Percentiles rank a stretch among this genome's conserved stretches.
phyloP scores from a whole-genome alignment of 2,329 filamentous ascomycete species.

The Cercospora brassicicola region DNA sequence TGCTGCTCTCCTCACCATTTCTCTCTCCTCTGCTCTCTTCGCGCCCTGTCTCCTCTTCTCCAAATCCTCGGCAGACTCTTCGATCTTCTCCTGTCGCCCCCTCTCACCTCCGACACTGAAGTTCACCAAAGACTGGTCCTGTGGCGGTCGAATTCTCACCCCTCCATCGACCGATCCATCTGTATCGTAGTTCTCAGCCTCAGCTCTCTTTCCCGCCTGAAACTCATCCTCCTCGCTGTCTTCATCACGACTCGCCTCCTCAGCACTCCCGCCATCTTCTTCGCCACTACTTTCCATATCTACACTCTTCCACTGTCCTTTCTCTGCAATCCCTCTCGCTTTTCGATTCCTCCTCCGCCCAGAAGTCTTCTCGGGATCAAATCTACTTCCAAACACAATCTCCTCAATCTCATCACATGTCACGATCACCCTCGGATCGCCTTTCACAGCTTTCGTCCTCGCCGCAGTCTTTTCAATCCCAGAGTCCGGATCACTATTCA shows the following conservation, averaged over 20 bases:
- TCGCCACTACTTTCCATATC: conserved; percentile 43
- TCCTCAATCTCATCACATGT: conserved; percentile 54
- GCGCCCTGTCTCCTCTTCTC: conserved; percentile 54
- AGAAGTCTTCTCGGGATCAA: conserved; percentile 49
- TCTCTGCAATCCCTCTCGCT: conserved; percentile 43
- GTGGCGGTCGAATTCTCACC: conserved; percentile 41
- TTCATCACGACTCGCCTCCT: too few relatives aligned
- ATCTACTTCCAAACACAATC: conserved; percentile 50
- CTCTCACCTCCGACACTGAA: conserved; percentile 58
- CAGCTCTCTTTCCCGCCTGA: too few relatives aligned
- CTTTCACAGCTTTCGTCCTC: conserved; percentile 46
- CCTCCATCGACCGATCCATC: conserved; percentile 24
- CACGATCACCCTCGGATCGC: conserved; percentile 54
- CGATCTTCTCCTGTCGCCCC: conserved; percentile 53
- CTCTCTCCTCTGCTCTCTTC: conserved; percentile 51
- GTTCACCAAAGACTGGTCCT: conserved; percentile 54
- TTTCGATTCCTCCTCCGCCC: conserved; percentile 51
- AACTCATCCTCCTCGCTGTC: too few relatives aligned
- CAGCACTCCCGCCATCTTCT: too few relatives aligned
- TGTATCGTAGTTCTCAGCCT: neutral
- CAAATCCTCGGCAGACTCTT: conserved; percentile 55
- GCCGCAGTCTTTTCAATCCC: conserved; percentile 38
- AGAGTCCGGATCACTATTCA: conserved; percentile 40
- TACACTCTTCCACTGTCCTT: conserved; percentile 45
- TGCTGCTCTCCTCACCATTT: conserved; percentile 64